Base-by-base conservation (phyloP, 345 rosid species). In the Combretum micranthum region DNA sequence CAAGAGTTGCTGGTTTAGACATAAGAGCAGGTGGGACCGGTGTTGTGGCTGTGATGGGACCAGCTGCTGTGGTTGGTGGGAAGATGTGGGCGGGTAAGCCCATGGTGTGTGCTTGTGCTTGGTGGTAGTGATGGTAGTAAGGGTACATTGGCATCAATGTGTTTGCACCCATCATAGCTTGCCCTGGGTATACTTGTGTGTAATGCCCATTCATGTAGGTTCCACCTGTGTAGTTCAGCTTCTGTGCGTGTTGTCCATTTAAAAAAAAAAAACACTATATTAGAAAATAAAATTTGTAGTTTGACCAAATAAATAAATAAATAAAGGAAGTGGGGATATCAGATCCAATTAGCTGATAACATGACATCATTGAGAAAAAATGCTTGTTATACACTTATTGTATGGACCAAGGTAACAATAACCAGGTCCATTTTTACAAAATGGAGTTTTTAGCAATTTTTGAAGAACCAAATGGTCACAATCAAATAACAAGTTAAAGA, bases 131-230 rank as follows among this genome's bases (percentile, higher is more conserved):
- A 18, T 80, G 94, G 56, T 87, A 87, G 3, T 78, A 59, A 11
- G 90, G 89, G 84, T 88, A 86, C 77, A 88, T 63, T 21, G 98
- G 91, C 88, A 88, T 75, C 86, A 91, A 56, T 44, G 95, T 62
- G 61, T 73, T 85, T 48, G 82, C 88, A 60, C 94, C 83, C 64
- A 83, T 63, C 46, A 83, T 72, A 8, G 81, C 72, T 49, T 86
- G 87, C 60, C 91, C 92, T 16, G 83, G 92, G 60, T 80, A 85
- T 79, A 79, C 67, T 73, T 77, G 86, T 26, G 83, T 42, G 75
- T 52, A 83, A 50, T 82, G 84, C 51, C 85, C 86, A 62, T 82
- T 83, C 85, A 86, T 55, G 75, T 86, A 88, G 57, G 85, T 55
- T 52, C 90, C 98, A 6, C 96, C 87, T 3, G 65, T 71, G 67